These are phyloP conservation scores for Colletotrichum eremochloae DNA, from an alignment of 2,329 filamentous ascomycete species.

Conservation along the genomic window DNA sequence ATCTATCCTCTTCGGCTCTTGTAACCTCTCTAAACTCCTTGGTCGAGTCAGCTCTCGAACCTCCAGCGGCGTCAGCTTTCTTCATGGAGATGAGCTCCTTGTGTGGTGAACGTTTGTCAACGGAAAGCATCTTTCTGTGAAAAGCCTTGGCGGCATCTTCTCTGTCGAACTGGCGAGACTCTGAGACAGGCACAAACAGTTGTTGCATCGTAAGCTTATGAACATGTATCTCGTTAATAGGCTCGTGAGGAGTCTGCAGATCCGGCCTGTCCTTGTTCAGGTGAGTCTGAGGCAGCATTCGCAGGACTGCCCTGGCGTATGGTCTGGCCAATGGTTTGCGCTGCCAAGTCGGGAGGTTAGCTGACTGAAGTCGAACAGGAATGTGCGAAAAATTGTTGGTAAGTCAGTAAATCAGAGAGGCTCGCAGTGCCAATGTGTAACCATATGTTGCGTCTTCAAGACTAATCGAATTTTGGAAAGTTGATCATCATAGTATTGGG, in stretches of 20 bases:
- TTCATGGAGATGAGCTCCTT: slow-evolving; percentile 72
- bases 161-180: slow-evolving; percentile 74
- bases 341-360: slow-evolving; percentile 60
- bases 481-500: slow-evolving; percentile 64
- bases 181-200: slow-evolving; percentile 74
- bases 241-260: slow-evolving; percentile 61
- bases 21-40: slow-evolving; percentile 58
- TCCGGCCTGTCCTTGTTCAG: slow-evolving; percentile 50
- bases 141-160: slow-evolving; percentile 76
- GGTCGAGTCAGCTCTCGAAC: slow-evolving; percentile 53
- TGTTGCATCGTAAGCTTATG: slow-evolving; percentile 73
- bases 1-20: slow-evolving; percentile 57
- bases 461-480: slow-evolving; percentile 95
- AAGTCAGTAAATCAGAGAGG: slow-evolving; percentile 73
- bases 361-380: slow-evolving; percentile 29
- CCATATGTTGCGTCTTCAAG: slow-evolving; percentile 95
- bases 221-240: slow-evolving; percentile 75
- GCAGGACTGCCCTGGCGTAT: slow-evolving; percentile 81
- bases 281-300: slow-evolving; percentile 83
- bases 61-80: slow-evolving; percentile 58
- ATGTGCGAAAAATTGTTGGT: background rate
- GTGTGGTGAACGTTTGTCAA: slow-evolving; percentile 73
- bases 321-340: slow-evolving; percentile 81
- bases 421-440: slow-evolving; percentile 85
- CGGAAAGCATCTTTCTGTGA: slow-evolving; percentile 69